Conservation (phyloP, 2,329 filamentous ascomycete genomes). For the Colletotrichum cuscutae region DNA sequence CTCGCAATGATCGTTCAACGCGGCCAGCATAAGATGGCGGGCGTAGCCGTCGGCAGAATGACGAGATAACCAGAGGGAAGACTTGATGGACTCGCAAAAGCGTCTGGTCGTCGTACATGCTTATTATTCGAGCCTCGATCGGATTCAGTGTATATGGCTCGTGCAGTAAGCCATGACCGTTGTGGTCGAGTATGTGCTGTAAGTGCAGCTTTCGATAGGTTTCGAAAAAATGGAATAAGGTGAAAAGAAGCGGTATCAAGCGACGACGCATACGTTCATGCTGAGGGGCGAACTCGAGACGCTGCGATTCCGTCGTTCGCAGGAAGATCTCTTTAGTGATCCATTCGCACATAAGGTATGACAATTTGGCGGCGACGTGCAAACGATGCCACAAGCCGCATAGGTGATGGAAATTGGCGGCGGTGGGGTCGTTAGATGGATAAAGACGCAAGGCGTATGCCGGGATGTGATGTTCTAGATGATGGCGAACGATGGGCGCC, state of each 20-base stretch:
- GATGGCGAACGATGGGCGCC: constrained; percentile 68
- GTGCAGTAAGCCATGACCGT: constrained; percentile 59
- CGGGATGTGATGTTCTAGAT: constrained; percentile 68
- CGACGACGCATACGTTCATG: constrained; percentile 72
- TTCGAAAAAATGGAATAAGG: constrained; percentile 75
- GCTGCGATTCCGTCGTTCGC: constrained; percentile 64
- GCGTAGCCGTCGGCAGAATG: constrained; percentile 70
- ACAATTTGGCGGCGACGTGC: constrained; percentile 71
- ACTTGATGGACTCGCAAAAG: constrained; percentile 71
- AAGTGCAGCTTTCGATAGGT: constrained; percentile 70
- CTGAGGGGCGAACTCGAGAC: constrained; percentile 68
- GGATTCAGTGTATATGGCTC: constrained; percentile 71
- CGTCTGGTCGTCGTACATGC: constrained; percentile 72
- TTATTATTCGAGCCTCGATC: constrained; percentile 70
- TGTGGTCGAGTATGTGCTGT: constrained; percentile 63
- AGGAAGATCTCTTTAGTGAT: constrained; percentile 74
- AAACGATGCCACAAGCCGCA: constrained; percentile 74
- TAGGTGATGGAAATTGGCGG: constrained; percentile 68
- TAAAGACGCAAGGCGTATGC: constrained; percentile 70
- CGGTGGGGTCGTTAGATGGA: constrained; percentile 57
- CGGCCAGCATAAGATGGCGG: constrained; percentile 73
- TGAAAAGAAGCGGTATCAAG: constrained; percentile 72
- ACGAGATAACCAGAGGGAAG: constrained; percentile 72
- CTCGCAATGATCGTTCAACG: constrained; percentile 70
- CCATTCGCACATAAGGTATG: constrained; percentile 71